Conservation (phyloP, 495 filamentous ascomycete species). For the Bombardia bombarda region DNA sequence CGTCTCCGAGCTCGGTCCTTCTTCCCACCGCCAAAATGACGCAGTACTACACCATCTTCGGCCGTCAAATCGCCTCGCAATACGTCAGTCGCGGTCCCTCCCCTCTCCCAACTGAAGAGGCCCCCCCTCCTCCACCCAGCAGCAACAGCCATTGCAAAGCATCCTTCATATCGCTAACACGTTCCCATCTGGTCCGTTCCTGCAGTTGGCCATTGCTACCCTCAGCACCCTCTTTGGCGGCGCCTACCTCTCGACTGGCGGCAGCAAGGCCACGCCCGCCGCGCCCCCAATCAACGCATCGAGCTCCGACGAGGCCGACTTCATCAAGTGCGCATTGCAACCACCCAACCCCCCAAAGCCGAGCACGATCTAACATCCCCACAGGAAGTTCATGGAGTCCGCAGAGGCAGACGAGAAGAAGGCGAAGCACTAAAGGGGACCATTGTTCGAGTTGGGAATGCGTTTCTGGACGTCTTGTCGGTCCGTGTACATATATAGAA, state of each 20-base stretch:
- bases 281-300: conserved; percentile 79
- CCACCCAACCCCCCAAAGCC: background rate
- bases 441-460: background rate
- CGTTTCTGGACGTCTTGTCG: background rate
- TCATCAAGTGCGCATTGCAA: conserved; percentile 76
- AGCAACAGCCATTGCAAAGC: no score
- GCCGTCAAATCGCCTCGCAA: conserved; percentile 90
- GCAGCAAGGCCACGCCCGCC: conserved; percentile 47
- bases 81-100: conserved; percentile 65
- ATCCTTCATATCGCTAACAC: conserved; percentile 1
- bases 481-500: background rate
- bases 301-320: conserved; percentile 90
- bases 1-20: conserved; percentile 27
- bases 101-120: background rate
- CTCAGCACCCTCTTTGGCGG: conserved; percentile 61
- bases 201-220: conserved; percentile 78
- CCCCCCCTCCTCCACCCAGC: background rate
- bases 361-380: conserved; percentile 18
- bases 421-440: conserved; percentile 43
- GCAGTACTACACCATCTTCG: conserved; percentile 73
- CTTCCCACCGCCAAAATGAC: conserved; percentile 63
- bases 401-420: conserved; percentile 64
- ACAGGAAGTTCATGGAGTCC: conserved; percentile 72
- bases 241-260: conserved; percentile 45
- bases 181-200: conserved; percentile 14